phyloP scores from a whole-genome alignment of 129 eudicot genomes.

The Silybum marianum region DNA sequence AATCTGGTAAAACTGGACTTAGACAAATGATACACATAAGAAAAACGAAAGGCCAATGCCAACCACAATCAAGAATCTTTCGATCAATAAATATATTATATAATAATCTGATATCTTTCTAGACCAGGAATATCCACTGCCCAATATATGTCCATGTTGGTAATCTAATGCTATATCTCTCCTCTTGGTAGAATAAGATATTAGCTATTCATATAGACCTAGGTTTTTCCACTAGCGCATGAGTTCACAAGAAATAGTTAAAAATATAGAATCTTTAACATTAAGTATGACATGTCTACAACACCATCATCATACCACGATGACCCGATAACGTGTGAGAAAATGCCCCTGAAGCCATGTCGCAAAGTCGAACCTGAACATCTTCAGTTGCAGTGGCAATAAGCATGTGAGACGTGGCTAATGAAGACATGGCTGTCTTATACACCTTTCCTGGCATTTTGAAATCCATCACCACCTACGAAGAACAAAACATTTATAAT shows the following conservation, averaged over 20 bases:
- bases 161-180: neutral
- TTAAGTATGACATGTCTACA: slow-evolving; percentile 7
- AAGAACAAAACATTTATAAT: neutral
- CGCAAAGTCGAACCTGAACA: slow-evolving; percentile 98
- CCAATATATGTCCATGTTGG: neutral
- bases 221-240: neutral
- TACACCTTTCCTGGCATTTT: slow-evolving; percentile 99
- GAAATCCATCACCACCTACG: slow-evolving; percentile 71
- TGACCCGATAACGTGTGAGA: slow-evolving; percentile 98
- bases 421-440: slow-evolving; percentile 87
- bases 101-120: neutral
- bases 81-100: neutral
- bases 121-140: neutral
- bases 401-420: slow-evolving; percentile 91
- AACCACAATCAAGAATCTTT: neutral
- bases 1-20: neutral
- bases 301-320: slow-evolving; percentile 75
- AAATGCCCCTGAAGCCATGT: slow-evolving; percentile 97
- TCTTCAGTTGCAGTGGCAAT: slow-evolving; percentile 98
- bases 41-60: neutral
- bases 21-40: neutral
- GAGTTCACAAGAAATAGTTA: neutral
- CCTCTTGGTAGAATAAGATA: neutral
- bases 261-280: neutral
- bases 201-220: neutral